phyloP scores from a whole-genome alignment of 2,329 filamentous ascomycete species.

The Botrytis paeoniae region DNA sequence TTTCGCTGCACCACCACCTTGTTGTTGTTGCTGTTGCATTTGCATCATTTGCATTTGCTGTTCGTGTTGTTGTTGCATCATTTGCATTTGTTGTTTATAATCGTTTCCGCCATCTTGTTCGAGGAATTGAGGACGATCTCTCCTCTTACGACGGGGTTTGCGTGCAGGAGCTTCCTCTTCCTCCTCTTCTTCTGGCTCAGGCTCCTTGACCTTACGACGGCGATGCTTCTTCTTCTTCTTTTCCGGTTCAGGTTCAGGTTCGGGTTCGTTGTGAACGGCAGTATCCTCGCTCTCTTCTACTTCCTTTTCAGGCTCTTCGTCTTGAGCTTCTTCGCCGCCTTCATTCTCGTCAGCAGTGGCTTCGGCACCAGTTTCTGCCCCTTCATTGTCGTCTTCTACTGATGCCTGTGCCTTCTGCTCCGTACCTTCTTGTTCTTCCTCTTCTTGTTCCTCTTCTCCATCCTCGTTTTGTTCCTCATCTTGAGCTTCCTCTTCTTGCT shows the following conservation, averaged over 20 bases:
- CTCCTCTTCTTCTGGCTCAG: slow-evolving; percentile 15
- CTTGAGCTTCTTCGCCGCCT: slow-evolving; percentile 13
- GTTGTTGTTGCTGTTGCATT: slow-evolving; percentile 12
- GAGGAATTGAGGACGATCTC: slow-evolving; percentile 20
- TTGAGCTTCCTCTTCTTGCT: slow-evolving; percentile 17
- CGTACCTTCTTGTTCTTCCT: slow-evolving; percentile 15
- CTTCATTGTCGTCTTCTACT: slow-evolving; percentile 9
- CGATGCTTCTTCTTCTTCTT: slow-evolving; percentile 16
- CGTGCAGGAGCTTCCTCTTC: slow-evolving; percentile 10
- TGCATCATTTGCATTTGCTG: slow-evolving; percentile 21
- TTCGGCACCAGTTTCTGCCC: slow-evolving; percentile 6
- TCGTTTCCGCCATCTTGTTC: slow-evolving; percentile 11
- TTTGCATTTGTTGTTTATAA: slow-evolving; percentile 17
- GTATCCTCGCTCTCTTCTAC: slow-evolving; percentile 18
- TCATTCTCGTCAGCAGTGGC: slow-evolving; percentile 17
- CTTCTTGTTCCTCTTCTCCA: slow-evolving; percentile 11
- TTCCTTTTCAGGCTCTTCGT: slow-evolving; percentile 6
- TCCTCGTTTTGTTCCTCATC: slow-evolving; percentile 17
- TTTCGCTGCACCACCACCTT: slow-evolving; percentile 16
- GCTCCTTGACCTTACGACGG: slow-evolving; percentile 15
- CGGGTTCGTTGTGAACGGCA: slow-evolving; percentile 5
- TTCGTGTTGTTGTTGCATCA: slow-evolving; percentile 19
- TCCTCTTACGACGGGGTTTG: slow-evolving; percentile 18
- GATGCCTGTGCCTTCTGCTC: slow-evolving; percentile 9
- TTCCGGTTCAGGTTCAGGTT: slow-evolving; percentile 8